A percentile compares a stretch with the other conserved stretches of the same genome.
Evolutionary conservation across 352 stramenopile species (phyloP).

Genomic region (Globisporangium yorkense): DNA sequence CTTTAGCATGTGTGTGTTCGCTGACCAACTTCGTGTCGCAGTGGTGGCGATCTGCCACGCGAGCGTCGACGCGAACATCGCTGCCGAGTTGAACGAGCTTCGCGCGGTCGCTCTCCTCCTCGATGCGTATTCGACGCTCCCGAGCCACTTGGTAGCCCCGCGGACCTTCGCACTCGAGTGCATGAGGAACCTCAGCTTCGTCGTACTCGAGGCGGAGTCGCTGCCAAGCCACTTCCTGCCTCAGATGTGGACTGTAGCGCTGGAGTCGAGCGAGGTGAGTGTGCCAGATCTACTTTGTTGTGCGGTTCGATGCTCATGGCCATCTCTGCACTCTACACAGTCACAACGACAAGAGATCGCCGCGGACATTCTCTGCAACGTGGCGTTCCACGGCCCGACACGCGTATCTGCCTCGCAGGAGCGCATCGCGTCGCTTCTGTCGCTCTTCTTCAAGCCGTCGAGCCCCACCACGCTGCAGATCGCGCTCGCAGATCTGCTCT

Average conservation of each 20-base stretch:
- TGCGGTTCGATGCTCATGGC: neutral
- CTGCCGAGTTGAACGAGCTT: conserved; percentile 32
- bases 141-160: conserved; percentile 11
- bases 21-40: conserved; percentile 2
- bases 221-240: conserved; percentile 18
- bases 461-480: conserved; percentile 22
- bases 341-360: conserved; percentile 22
- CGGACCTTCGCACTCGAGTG: conserved; percentile 33
- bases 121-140: conserved; percentile 20
- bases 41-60: conserved; percentile 54
- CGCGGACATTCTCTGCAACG: conserved; percentile 37
- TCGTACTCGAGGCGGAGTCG: conserved; percentile 5
- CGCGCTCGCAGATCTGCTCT: conserved; percentile 46
- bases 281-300: neutral
- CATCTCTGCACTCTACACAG: neutral
- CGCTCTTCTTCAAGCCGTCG: conserved; percentile 25
- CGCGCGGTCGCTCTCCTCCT: conserved; percentile 23
- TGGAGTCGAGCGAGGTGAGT: conserved; percentile 15
- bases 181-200: conserved; percentile 45
- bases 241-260: conserved; percentile 22
- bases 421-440: conserved; percentile 22
- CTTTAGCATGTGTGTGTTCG: neutral
- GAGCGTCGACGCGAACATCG: conserved; percentile 48
- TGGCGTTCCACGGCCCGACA: conserved; percentile 18
- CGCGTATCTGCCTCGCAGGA: conserved; percentile 17